Base-by-base conservation (phyloP, 139 green algal species). In the Chlamydomonas applanata region DNA sequence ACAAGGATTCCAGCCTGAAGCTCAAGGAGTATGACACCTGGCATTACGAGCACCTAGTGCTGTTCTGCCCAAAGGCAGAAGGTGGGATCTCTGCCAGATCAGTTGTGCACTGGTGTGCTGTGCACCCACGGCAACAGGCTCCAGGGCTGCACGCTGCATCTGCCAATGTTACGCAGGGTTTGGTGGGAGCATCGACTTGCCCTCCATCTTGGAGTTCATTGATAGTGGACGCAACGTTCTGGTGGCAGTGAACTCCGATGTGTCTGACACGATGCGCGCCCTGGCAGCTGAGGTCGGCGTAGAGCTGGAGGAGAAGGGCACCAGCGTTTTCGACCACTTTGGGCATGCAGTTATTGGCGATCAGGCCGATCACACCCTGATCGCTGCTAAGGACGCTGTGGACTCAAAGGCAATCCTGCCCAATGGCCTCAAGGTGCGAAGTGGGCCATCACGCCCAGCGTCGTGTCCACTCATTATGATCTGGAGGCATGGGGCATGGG, bases 161-260 rank as follows among this genome's bases (percentile, higher is more conserved):
- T 14, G 27, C 4, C 60, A 67, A 67, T 45, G 19, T 27, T 60
- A 2, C 69, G 83, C 85, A 94, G 89, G 72, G 3, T 82, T 91
- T 74, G 90, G 93, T 7, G 87, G 90, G 7, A 75, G 73, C 1
- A 53, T 97, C 2, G 83, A 91, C 64, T 68, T 82, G 13, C 65
- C 72, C 1, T 74, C 66, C 1, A 78, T 97, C n/a, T 61, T 94
- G 3, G 89, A 96, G 20, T 98, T 98, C 75, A 80, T 97, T 1
- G 93, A 98, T 46, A 79, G 64, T 22, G 94, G 94, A 3, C 82
- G 83, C 46, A 87, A 97, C 63, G 29, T 97, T 20, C 40, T 98
- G 1, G n/a, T 98, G 14, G 90, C 86, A 25, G 78, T 84, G 19
- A 86, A 81, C 75, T 73, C 79, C 14, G 61, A 78, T 3, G 79